Evolutionary conservation across 306 rosid genomes (phyloP).

Genomic region (Cucumis cinereus): DNA sequence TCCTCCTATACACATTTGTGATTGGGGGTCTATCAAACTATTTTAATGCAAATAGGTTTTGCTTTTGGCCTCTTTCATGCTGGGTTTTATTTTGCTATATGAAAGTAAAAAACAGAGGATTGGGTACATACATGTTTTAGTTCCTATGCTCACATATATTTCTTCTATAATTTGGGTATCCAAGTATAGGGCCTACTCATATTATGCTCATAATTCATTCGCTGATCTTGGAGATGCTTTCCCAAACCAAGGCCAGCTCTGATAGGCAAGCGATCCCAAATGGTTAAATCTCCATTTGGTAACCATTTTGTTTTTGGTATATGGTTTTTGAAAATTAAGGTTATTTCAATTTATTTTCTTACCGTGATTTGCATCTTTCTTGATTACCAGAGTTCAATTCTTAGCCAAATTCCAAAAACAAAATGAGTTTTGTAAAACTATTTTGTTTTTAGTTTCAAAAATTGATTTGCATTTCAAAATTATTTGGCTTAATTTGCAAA

Average conservation of each 20-base stretch:
- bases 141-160: neutral
- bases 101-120: too few relatives aligned
- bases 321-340: too few relatives aligned
- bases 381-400: too few relatives aligned
- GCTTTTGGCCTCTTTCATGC: neutral
- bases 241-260: neutral
- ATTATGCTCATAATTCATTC: neutral
- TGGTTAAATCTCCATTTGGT: neutral
- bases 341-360: too few relatives aligned
- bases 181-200: neutral
- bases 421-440: too few relatives aligned
- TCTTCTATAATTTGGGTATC: neutral
- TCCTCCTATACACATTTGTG: too few relatives aligned
- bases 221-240: neutral
- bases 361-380: too few relatives aligned
- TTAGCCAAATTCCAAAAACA: too few relatives aligned
- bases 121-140: neutral
- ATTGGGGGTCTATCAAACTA: neutral
- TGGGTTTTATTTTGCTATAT: neutral
- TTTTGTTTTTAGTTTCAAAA: too few relatives aligned
- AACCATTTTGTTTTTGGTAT: too few relatives aligned
- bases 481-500: too few relatives aligned
- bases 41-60: neutral
- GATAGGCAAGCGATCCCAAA: neutral
- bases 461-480: too few relatives aligned